These are phyloP conservation scores for Agrocybe chaxingu DNA, from an alignment of 768 basidiomycete species.

Conservation along the genomic window DNA sequence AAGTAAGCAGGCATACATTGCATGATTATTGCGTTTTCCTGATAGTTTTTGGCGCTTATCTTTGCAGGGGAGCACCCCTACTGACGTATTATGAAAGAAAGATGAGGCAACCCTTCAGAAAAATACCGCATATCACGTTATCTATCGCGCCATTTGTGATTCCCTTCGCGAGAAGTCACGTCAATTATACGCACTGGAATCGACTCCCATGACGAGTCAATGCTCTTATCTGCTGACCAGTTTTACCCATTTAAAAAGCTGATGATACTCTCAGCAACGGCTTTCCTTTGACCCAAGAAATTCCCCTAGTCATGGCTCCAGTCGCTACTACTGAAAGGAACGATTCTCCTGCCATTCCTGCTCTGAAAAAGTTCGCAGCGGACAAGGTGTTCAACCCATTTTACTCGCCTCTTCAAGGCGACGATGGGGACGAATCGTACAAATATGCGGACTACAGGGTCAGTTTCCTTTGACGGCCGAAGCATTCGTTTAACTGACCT, in stretches of 20 bases:
- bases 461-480: conserved; percentile 3
- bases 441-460: conserved; percentile 61
- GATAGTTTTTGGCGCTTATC: too few relatives aligned
- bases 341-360: conserved; percentile 3
- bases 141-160: conserved; percentile 15
- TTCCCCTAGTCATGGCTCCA: conserved; percentile 35
- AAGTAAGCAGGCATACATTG: too few relatives aligned
- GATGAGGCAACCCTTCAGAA: too few relatives aligned
- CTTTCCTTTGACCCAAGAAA: neutral
- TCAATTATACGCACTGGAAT: conserved; percentile 15
- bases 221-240: neutral
- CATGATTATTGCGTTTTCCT: too few relatives aligned
- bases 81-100: too few relatives aligned
- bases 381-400: conserved; percentile 55
- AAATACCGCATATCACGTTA: conserved; percentile 12
- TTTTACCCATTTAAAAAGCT: neutral
- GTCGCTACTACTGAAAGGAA: conserved; percentile 38
- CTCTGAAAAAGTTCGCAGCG: conserved; percentile 12
- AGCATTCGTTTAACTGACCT: too few relatives aligned
- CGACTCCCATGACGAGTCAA: conserved; percentile 10
- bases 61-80: too few relatives aligned
- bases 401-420: conserved; percentile 58
- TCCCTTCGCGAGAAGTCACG: conserved; percentile 19
- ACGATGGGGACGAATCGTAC: conserved; percentile 51
- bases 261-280: too few relatives aligned